Base-by-base conservation (phyloP, 1,284 basidiomycete genomes). In the Takashimella tepidaria region DNA sequence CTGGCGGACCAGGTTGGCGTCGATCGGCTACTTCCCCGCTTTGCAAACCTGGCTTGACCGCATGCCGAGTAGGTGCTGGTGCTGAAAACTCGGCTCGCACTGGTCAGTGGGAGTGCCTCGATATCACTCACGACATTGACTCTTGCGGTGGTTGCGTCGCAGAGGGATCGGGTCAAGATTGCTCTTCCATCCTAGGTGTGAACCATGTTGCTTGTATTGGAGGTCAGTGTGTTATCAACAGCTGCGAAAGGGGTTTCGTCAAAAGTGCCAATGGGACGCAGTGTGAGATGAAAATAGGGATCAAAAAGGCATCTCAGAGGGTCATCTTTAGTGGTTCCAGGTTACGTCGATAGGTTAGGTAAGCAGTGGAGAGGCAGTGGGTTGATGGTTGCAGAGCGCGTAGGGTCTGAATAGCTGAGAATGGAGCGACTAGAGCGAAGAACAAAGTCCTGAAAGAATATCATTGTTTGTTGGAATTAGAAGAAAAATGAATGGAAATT, bases 101-200 rank as follows among this genome's bases (percentile, higher is more conserved):
- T 20, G 42, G 42, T 6, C 16, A 43, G 42, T 50, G 40, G 26
- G 51, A 53, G 41, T 53, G 51, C 40, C 19, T 53, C 51, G 46
- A 53, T 26, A 31, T 37, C 37, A 24, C 46, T 11, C 42, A 45
- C 12, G 42, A 47, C 45, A 41, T 53, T 25, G 51, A 53, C 41
- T 53, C 51, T 21, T 53, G 51, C 41, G 51, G 51, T 24, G 51
- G 51, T 31, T 53, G 51, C 40, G 25, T 53, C 23, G 27, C 26
- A 10, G 47, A 37, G 23, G 47, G 47, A 16, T 12, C n/a, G 12
- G 40, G 27, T 16, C 26, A n/a, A n/a, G 47, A 49, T 19, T 40
- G 47, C n/a, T n/a, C 40, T n/a, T 42, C 47, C 11, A 49, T 49
- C 47, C 20, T n/a, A 8, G 46, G 46, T 19, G 51, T 44, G n/a